phyloP scores from a whole-genome alignment of 352 stramenopile genomes.

The Globisporangium polare region DNA sequence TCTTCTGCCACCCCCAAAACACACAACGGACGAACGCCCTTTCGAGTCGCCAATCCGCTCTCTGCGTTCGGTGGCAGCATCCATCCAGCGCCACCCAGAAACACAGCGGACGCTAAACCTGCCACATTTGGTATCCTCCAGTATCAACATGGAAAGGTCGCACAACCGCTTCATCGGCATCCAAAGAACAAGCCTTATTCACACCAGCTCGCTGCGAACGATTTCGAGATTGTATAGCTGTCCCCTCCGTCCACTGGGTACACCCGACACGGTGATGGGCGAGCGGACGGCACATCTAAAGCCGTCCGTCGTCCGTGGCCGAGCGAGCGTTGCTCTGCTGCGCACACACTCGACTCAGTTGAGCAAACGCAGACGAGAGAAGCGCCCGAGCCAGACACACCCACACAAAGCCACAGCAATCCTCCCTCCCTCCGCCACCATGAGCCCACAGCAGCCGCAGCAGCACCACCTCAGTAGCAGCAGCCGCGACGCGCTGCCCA shows the following conservation, averaged over 20 bases:
- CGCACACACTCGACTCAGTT: conserved; percentile 7
- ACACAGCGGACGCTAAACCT: too few species aligned
- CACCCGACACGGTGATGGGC: neutral
- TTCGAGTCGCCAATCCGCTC: neutral
- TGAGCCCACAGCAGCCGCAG: neutral
- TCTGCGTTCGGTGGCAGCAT: too few species aligned
- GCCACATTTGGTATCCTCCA: too few species aligned
- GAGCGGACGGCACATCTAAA: conserved; percentile 6
- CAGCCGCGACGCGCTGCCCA: neutral
- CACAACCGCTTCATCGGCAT: too few species aligned
- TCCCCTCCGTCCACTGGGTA: neutral
- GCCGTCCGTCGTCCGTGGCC: conserved; percentile 7
- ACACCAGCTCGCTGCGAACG: too few species aligned
- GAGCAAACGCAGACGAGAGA: conserved; percentile 12
- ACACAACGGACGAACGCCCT: neutral
- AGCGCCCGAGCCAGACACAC: neutral
- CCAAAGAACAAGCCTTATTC: too few species aligned
- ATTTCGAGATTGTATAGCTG: too few species aligned
- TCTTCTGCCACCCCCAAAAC: neutral
- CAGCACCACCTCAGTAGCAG: neutral
- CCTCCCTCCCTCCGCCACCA: neutral
- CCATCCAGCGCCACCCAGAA: too few species aligned
- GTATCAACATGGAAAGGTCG: too few species aligned
- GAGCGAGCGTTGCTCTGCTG: neutral
- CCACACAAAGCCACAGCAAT: neutral